phyloP scores from a whole-genome alignment of 1,139 yeast species.

The Starmera stellimalicola region DNA sequence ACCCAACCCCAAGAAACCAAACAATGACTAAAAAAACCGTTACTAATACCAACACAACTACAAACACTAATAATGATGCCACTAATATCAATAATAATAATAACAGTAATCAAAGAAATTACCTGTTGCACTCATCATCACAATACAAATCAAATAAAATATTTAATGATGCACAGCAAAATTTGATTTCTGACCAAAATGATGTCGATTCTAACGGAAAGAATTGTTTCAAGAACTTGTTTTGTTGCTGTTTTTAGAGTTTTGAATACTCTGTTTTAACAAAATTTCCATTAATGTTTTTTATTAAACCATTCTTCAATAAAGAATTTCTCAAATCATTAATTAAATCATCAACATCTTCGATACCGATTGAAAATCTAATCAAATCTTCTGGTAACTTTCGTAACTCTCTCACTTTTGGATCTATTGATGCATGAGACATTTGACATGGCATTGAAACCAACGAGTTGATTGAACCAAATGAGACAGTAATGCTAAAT shows the following conservation, averaged over 20 bases:
- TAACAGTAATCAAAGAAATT: slow-evolving; percentile 9
- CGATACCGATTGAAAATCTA: slow-evolving; percentile 76
- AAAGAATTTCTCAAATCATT: slow-evolving; percentile 68
- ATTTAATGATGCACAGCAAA: slow-evolving; percentile 16
- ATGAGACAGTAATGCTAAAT: slow-evolving; percentile 86
- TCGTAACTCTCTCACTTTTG: slow-evolving; percentile 76
- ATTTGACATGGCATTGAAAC: slow-evolving; percentile 89
- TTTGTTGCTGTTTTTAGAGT: slow-evolving; percentile 17
- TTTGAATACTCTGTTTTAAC: slow-evolving; percentile 13
- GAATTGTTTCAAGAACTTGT: slow-evolving; percentile 17
- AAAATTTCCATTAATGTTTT: slow-evolving; percentile 20
- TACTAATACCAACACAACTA: background rate
- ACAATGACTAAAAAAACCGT: too few species aligned
- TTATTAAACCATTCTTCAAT: slow-evolving; percentile 42
- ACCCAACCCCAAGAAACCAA: slow-evolving; percentile 60
- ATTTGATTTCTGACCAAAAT: slow-evolving; percentile 15
- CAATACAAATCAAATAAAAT: slow-evolving; percentile 15
- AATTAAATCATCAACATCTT: slow-evolving; percentile 40
- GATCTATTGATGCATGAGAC: slow-evolving; percentile 96
- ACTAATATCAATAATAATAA: too few species aligned
- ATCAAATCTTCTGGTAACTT: slow-evolving; percentile 88
- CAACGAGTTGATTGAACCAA: slow-evolving; percentile 88
- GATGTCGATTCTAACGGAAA: slow-evolving; percentile 13
- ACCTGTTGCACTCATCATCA: slow-evolving; percentile 17
- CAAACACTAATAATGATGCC: background rate